Conservation (phyloP, 169 alveolate species). For the Babesia bovis region DNA sequence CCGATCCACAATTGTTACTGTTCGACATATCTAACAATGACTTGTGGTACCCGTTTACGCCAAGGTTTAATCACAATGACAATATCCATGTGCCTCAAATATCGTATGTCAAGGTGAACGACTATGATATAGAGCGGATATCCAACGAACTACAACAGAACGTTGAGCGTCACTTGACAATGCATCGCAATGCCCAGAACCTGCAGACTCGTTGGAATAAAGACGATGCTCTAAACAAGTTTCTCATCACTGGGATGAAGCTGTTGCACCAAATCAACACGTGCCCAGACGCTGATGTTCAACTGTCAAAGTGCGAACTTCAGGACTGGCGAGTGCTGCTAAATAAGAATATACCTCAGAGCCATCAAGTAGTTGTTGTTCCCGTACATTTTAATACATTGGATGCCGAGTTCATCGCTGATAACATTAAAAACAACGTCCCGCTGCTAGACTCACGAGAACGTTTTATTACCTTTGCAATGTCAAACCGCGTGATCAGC, state of each 20-base stretch:
- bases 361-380: slow-evolving; percentile 67
- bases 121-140: slow-evolving; percentile 67
- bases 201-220: slow-evolving; percentile 81
- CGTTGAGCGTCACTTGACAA: slow-evolving; percentile 65
- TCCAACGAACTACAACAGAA: slow-evolving; percentile 59
- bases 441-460: slow-evolving; percentile 61
- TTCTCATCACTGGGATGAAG: slow-evolving; percentile 75
- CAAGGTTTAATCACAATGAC: slow-evolving; percentile 31
- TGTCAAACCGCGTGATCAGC: slow-evolving; percentile 24
- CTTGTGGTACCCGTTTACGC: slow-evolving; percentile 74
- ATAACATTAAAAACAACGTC: slow-evolving; percentile 28
- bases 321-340: slow-evolving; percentile 81
- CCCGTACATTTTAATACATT: slow-evolving; percentile 60
- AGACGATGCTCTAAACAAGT: slow-evolving; percentile 71
- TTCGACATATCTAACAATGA: slow-evolving; percentile 71
- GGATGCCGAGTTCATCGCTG: slow-evolving; percentile 47
- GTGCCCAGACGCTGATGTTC: slow-evolving; percentile 70
- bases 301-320: slow-evolving; percentile 69
- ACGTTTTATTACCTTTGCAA: slow-evolving; percentile 38
- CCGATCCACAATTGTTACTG: slow-evolving; percentile 71
- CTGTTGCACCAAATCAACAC: slow-evolving; percentile 75
- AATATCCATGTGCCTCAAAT: slow-evolving; percentile 52
- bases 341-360: slow-evolving; percentile 77
- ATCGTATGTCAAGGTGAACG: slow-evolving; percentile 58
- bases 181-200: slow-evolving; percentile 79